Evolutionary conservation across 768 basidiomycete genomes (phyloP).

Genomic region (Suillus discolor): DNA sequence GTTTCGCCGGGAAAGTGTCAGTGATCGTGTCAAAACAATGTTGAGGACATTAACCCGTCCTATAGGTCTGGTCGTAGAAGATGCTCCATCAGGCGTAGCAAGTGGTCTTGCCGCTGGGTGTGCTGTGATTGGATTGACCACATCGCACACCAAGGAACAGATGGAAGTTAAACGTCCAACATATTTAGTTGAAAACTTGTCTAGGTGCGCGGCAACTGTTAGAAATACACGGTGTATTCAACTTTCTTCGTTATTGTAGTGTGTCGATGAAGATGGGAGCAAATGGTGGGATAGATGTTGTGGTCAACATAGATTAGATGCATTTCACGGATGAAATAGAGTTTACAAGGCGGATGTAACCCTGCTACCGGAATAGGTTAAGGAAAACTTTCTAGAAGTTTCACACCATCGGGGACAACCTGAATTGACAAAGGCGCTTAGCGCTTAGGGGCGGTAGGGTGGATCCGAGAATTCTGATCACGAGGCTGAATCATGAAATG

Average conservation of each 20-base stretch:
- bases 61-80: conserved; percentile 84
- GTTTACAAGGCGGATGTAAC: not conserved
- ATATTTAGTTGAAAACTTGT: conserved; percentile 73
- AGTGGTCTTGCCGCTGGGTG: conserved; percentile 84
- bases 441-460: not conserved
- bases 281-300: conserved; percentile 48
- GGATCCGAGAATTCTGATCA: not conserved
- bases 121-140: conserved; percentile 81
- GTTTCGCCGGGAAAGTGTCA: conserved; percentile 64
- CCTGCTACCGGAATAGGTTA: not conserved
- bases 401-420: not conserved
- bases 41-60: conserved; percentile 19
- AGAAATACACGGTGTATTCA: conserved; percentile 7
- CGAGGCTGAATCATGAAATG: not conserved
- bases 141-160: conserved; percentile 72
- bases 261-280: conserved; percentile 31
- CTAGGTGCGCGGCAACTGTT: conserved; percentile 49
- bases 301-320: conserved; percentile 35
- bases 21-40: conserved; percentile 23
- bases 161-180: conserved; percentile 65
- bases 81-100: conserved; percentile 83
- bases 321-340: not conserved
- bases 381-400: not conserved
- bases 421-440: not conserved
- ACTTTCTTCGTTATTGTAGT: conserved; percentile 11